Conservation (phyloP, 2,329 filamentous ascomycete species). For the Tolypocladium endophyticum region DNA sequence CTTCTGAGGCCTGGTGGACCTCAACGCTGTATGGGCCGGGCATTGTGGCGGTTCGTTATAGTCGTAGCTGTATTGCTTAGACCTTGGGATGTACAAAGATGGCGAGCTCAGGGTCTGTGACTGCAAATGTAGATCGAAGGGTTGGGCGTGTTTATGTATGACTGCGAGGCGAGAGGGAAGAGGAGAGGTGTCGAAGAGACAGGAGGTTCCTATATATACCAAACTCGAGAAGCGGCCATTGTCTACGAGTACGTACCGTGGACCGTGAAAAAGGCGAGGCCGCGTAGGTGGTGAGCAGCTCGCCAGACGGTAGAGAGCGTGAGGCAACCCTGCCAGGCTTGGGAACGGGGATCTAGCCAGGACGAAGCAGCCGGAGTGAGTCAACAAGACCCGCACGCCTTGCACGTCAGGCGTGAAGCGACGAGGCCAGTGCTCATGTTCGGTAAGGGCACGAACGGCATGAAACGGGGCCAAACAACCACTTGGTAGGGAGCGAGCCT, state of each 20-base stretch:
- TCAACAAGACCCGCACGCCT: background rate
- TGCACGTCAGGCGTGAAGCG: background rate
- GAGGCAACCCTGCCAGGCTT: constrained; percentile 1
- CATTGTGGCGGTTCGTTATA: constrained; percentile 8
- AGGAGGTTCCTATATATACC: background rate
- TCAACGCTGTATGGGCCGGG: constrained; percentile 15
- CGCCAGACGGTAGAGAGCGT: background rate
- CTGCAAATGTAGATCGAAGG: background rate
- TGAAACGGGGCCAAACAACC: background rate
- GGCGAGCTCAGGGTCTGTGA: background rate
- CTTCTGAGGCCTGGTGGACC: constrained; percentile 20
- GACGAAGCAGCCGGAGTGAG: background rate
- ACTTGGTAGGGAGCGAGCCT: background rate
- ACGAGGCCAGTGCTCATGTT: background rate
- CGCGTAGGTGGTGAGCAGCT: background rate
- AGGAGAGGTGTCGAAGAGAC: background rate
- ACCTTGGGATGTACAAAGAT: background rate
- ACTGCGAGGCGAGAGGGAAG: background rate
- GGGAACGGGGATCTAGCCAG: background rate
- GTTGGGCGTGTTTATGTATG: background rate
- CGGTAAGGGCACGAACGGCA: background rate
- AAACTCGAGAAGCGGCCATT: background rate
- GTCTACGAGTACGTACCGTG: background rate
- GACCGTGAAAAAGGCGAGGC: background rate
- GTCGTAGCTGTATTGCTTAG: background rate